Conservation (phyloP, 2,329 filamentous ascomycete species). For the Cladobotryum protrusum region DNA sequence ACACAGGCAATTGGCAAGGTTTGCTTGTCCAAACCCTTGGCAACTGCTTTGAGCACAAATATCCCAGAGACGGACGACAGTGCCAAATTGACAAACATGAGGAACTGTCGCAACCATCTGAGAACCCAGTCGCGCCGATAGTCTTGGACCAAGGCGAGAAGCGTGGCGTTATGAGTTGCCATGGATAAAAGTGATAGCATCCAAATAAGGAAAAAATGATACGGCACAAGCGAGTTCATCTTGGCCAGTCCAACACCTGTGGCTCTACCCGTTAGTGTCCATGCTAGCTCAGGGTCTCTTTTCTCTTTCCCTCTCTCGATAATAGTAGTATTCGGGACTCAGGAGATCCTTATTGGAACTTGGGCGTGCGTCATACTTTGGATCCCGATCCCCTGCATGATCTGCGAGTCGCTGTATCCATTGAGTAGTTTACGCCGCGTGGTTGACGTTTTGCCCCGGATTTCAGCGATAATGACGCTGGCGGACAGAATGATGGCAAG, state of each 20-base stretch:
- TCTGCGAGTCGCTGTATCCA: constrained; percentile 62
- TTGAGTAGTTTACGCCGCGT: constrained; percentile 59
- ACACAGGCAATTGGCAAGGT: constrained; percentile 57
- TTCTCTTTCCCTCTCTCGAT: not conserved
- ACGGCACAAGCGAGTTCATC: constrained; percentile 52
- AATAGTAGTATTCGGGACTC: too few relatives aligned
- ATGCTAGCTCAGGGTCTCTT: too few relatives aligned
- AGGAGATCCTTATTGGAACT: constrained; percentile 1
- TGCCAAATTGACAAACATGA: constrained; percentile 60
- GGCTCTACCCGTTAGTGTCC: not conserved
- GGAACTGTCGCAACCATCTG: constrained; percentile 56
- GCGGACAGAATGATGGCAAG: constrained; percentile 50
- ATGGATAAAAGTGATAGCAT: constrained; percentile 59
- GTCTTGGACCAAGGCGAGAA: constrained; percentile 59
- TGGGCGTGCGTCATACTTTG: constrained; percentile 35
- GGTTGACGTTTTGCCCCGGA: constrained; percentile 40
- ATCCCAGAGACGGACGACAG: constrained; percentile 51
- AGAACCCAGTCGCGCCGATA: constrained; percentile 62
- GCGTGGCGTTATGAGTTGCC: constrained; percentile 57
- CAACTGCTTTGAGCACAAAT: constrained; percentile 50
- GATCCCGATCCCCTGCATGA: constrained; percentile 63
- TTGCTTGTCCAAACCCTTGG: constrained; percentile 42
- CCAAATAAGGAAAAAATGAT: constrained; percentile 68
- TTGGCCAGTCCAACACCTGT: constrained; percentile 51
- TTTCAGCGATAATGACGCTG: constrained; percentile 51